Conservation (phyloP, 257 asterid genomes). For the Solanum bulbocastanum region DNA sequence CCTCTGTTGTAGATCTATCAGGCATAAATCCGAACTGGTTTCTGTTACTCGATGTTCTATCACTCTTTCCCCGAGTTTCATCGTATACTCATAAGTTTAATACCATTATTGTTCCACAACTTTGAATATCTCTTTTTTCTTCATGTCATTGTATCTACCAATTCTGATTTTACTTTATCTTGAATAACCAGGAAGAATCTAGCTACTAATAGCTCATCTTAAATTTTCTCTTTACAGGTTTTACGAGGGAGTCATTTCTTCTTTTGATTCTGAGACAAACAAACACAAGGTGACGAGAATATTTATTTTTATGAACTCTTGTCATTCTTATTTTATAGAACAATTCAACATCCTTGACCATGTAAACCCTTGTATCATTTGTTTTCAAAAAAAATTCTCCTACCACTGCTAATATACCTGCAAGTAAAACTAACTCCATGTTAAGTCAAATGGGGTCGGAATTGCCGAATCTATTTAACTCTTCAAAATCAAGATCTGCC, state of each 20-base stretch:
- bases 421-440: not conserved
- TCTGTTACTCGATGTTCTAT: not conserved
- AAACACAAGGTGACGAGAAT: conserved; percentile 29
- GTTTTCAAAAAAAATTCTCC: not conserved
- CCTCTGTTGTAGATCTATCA: not conserved
- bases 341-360: not conserved
- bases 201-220: conserved; percentile 2
- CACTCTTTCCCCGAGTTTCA: not conserved
- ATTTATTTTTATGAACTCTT: not conserved
- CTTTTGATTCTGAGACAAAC: conserved; percentile 35
- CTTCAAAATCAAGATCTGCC: not conserved
- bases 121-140: not conserved
- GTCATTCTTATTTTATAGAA: not conserved
- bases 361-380: not conserved
- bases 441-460: not conserved
- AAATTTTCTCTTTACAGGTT: conserved; percentile 30
- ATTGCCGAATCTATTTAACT: not conserved
- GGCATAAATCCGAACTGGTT: not conserved
- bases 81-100: not conserved
- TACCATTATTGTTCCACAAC: not conserved
- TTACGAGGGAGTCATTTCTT: conserved; percentile 31
- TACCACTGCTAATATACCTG: not conserved
- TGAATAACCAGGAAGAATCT: not conserved
- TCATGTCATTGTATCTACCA: not conserved
- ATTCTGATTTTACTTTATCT: not conserved